phyloP scores from a whole-genome alignment of 2,329 filamentous ascomycete species.

The Fusarium nodosum region DNA sequence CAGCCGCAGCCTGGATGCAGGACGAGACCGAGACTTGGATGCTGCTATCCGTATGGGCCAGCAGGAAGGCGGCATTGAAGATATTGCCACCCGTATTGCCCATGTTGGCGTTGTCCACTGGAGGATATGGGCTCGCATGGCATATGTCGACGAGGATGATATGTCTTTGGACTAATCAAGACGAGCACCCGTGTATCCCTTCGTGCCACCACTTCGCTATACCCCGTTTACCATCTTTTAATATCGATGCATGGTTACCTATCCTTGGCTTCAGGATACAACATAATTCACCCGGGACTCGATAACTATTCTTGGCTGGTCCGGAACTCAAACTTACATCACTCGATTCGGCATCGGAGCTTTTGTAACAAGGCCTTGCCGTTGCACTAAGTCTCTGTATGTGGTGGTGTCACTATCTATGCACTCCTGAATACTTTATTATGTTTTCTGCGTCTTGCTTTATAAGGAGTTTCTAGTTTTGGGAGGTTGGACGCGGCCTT shows the following conservation, averaged over 20 bases:
- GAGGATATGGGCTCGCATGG: slow-evolving; percentile 85
- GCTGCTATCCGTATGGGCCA: slow-evolving; percentile 58
- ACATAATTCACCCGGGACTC: slow-evolving; percentile 13
- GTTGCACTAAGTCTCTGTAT: background rate
- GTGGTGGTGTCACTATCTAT: slow-evolving; percentile 34
- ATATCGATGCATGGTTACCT: slow-evolving; percentile 36
- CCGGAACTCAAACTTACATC: slow-evolving; percentile 23
- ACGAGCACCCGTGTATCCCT: slow-evolving; percentile 22
- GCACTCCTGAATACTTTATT: slow-evolving; percentile 13
- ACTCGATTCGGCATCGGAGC: slow-evolving; percentile 11
- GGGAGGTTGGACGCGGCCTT: background rate
- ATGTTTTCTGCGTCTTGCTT: slow-evolving; percentile 13
- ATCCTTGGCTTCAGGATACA: slow-evolving; percentile 24
- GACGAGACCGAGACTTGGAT: slow-evolving; percentile 53
- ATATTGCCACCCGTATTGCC: slow-evolving; percentile 82
- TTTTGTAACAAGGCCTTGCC: background rate
- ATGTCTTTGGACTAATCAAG: slow-evolving; percentile 52
- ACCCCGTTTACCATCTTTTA: slow-evolving; percentile 43
- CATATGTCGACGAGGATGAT: slow-evolving; percentile 69
- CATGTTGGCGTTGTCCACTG: slow-evolving; percentile 90
- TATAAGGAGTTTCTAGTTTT: slow-evolving; percentile 12
- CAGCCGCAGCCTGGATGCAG: slow-evolving; percentile 54
- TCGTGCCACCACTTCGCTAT: slow-evolving; percentile 33
- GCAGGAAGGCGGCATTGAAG: slow-evolving; percentile 69
- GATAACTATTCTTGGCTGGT: slow-evolving; percentile 35